These are phyloP conservation scores for Nicotiana sylvestris DNA, from an alignment of 257 asterid genomes.

Conservation along the genomic window DNA sequence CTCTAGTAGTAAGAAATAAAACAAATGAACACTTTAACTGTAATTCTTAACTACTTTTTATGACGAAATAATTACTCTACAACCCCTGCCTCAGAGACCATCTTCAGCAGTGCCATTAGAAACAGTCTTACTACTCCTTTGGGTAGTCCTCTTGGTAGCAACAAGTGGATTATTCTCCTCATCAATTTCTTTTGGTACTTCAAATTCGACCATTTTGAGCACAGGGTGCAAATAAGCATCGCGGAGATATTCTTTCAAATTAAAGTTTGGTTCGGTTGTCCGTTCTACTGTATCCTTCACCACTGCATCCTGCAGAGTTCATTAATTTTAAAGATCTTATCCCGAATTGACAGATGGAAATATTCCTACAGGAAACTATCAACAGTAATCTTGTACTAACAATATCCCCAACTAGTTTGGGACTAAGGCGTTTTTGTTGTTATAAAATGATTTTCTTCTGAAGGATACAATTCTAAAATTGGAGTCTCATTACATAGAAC, in stretches of 20 bases:
- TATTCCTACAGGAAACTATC: not conserved
- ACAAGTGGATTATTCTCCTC: constrained; percentile 33
- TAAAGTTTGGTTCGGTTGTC: constrained; percentile 48
- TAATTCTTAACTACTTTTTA: not conserved
- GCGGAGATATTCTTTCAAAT: constrained; percentile 37
- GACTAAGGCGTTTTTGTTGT: not conserved
- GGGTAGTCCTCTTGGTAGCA: constrained; percentile 32
- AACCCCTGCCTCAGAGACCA: not conserved
- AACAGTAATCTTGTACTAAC: not conserved
- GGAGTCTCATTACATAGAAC: not conserved
- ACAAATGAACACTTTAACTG: not conserved
- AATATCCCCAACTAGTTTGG: not conserved
- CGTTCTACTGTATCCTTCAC: constrained; percentile 61
- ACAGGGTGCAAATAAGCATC: constrained; percentile 59
- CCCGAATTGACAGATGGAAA: not conserved
- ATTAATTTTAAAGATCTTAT: not conserved
- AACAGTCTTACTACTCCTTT: constrained; percentile 16
- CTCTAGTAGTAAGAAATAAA: not conserved
- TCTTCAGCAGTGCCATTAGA: constrained; percentile 21
- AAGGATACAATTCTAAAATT: not conserved
- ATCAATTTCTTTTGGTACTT: constrained; percentile 11
- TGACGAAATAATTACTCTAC: not conserved
- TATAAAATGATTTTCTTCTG: not conserved
- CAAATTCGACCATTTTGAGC: constrained; percentile 35
- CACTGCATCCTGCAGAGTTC: constrained; percentile 49